Percentiles rank a stretch among this genome's conserved stretches.
Evolutionary conservation across 768 basidiomycete species (phyloP).

Genomic region (Rhizopogon salebrosus): DNA sequence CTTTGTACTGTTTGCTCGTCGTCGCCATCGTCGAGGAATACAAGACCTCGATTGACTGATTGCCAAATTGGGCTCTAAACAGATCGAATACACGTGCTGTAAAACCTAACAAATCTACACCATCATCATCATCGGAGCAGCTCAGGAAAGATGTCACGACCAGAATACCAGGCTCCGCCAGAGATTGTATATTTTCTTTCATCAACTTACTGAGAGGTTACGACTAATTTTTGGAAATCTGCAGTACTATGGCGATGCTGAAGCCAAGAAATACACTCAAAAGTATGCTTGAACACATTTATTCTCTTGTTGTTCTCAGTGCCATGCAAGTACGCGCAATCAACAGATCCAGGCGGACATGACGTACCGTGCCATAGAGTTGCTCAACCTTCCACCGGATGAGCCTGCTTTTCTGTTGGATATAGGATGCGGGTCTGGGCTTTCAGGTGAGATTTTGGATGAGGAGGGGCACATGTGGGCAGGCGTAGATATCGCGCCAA

Average conservation of each 20-base stretch:
- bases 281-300: constrained; percentile 50
- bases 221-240: neutral
- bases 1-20: constrained; percentile 79
- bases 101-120: neutral
- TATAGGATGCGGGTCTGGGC: constrained; percentile 95
- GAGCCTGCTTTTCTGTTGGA: constrained; percentile 86
- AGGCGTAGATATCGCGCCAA: constrained; percentile 91
- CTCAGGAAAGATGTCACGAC: constrained; percentile 62
- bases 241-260: constrained; percentile 94
- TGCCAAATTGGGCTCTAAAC: constrained; percentile 1
- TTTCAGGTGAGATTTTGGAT: constrained; percentile 94
- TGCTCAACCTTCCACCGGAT: constrained; percentile 76
- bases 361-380: constrained; percentile 93
- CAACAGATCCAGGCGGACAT: constrained; percentile 96
- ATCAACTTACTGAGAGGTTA: neutral
- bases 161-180: constrained; percentile 84
- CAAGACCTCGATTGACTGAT: neutral
- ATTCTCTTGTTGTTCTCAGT: constrained; percentile 12
- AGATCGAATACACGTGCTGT: neutral
- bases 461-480: constrained; percentile 93
- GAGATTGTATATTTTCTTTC: constrained; percentile 65
- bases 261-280: constrained; percentile 94
- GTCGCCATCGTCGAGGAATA: constrained; percentile 49
- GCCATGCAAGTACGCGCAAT: constrained; percentile 70
- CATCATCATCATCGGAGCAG: neutral